phyloP scores from a whole-genome alignment of 441 rosid genomes.

The Eutrema salsugineum region DNA sequence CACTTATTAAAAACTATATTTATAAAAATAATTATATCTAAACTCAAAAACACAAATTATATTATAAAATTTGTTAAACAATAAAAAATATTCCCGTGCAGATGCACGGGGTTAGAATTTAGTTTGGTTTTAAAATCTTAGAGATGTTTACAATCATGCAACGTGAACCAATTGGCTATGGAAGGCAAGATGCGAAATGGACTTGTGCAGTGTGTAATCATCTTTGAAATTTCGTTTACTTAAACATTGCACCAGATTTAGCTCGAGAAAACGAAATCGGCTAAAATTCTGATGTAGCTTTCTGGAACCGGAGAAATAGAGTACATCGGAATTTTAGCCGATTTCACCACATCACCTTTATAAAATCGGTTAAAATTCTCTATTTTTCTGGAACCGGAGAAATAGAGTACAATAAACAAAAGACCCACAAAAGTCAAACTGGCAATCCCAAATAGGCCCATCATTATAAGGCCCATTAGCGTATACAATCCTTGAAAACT shows the following conservation, averaged over 20 bases:
- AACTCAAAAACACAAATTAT: no score
- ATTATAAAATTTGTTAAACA: no score
- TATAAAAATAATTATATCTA: no score
- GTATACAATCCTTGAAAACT: neutral
- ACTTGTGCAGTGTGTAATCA: slow-evolving; percentile 3
- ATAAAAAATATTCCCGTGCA: no score
- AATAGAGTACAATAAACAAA: neutral
- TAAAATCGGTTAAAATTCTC: no score
- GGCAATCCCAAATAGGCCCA: neutral
- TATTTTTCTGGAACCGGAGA: neutral
- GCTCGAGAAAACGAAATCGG: neutral
- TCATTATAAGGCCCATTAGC: neutral
- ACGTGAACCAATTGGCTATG: slow-evolving; percentile 20
- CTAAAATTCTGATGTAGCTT: no score
- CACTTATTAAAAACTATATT: no score
- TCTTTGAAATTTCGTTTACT: neutral
- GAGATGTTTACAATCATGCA: slow-evolving; percentile 16
- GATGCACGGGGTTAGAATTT: no score
- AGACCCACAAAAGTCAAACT: neutral
- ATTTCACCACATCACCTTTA: no score
- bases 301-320: neutral
- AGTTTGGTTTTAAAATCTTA: slow-evolving; percentile 7
- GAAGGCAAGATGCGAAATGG: slow-evolving; percentile 7
- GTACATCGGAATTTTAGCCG: no score
- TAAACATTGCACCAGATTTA: neutral